Percentiles rank a stretch among this genome's conserved stretches.
Evolutionary conservation across 768 basidiomycete species (phyloP).

Genomic region (Tricholoma terreum): DNA sequence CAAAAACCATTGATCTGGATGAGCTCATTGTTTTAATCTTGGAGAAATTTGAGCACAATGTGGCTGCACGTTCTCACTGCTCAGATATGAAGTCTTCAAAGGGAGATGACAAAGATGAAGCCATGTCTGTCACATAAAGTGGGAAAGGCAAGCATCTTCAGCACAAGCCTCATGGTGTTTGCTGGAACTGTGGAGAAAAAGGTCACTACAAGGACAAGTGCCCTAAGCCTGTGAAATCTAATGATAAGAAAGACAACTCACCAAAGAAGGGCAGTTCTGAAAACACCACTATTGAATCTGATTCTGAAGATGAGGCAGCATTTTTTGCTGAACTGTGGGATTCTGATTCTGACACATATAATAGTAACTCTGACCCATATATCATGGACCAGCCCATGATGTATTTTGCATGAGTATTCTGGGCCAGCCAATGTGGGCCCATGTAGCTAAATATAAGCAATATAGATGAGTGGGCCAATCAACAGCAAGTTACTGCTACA

Average conservation of each 20-base stretch:
- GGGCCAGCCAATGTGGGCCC: no score
- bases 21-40: constrained; percentile 16
- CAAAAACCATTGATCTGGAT: constrained; percentile 16
- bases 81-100: background rate
- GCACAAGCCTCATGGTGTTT: background rate
- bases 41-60: constrained; percentile 20
- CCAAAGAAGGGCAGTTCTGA: background rate
- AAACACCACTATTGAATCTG: background rate
- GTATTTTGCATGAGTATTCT: no score
- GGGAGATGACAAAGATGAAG: background rate
- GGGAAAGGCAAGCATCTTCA: background rate
- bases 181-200: no score
- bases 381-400: no score
- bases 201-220: no score
- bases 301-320: background rate
- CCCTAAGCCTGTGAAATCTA: background rate
- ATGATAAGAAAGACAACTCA: background rate
- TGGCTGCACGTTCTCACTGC: background rate
- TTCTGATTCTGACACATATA: no score
- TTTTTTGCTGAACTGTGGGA: background rate
- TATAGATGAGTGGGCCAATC: no score
- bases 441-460: no score
- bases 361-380: no score
- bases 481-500: no score
- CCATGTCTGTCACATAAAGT: background rate